phyloP scores from a whole-genome alignment of 257 asterid genomes.

The Sherardia arvensis region DNA sequence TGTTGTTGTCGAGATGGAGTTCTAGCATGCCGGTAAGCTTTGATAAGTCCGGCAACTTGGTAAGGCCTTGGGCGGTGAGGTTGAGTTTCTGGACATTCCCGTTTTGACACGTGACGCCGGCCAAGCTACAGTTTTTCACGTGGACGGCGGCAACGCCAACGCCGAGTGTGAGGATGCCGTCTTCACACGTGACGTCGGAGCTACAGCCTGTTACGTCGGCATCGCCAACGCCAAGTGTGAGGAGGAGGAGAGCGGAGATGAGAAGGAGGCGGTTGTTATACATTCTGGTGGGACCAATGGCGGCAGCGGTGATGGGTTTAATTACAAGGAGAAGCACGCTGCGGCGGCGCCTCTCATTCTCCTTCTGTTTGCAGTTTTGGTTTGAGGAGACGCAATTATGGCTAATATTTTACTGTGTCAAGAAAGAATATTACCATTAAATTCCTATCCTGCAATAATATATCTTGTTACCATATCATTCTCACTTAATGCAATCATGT shows the following conservation, averaged over 20 bases:
- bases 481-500: neutral
- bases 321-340: too few relatives aligned
- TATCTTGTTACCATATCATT: neutral
- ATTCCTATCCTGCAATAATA: too few relatives aligned
- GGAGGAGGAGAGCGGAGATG: slow-evolving; percentile 3
- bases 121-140: too few relatives aligned
- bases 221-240: neutral
- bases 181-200: neutral
- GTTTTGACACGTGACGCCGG: neutral
- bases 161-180: neutral
- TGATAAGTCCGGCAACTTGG: slow-evolving; percentile 48
- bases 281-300: neutral
- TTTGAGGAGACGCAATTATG: neutral
- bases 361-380: neutral
- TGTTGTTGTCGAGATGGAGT: slow-evolving; percentile 46
- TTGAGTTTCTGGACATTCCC: neutral
- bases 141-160: neutral
- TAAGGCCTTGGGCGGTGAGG: slow-evolving; percentile 5
- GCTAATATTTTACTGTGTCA: neutral
- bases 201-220: too few relatives aligned
- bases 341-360: neutral
- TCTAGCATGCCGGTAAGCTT: slow-evolving; percentile 31
- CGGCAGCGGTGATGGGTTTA: too few relatives aligned
- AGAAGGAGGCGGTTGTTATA: neutral
- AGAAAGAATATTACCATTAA: neutral